Percentiles rank a stretch among this genome's conserved stretches.
These are phyloP conservation scores for Agrocybe praecox DNA, from an alignment of 768 basidiomycete species.

Conservation along the genomic window DNA sequence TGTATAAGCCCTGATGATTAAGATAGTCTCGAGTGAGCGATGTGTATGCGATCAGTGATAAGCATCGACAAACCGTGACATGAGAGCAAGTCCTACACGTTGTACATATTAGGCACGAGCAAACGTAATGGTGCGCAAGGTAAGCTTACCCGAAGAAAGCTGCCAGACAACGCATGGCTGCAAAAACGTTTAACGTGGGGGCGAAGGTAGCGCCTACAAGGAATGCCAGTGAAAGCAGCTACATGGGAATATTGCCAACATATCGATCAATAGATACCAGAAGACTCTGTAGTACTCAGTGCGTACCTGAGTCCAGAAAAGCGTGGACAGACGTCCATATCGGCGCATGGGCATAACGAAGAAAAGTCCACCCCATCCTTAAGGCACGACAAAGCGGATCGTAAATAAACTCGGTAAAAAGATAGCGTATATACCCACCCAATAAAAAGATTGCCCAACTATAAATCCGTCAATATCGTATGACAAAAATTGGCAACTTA, in stretches of 20 bases:
- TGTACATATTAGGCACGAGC: not conserved
- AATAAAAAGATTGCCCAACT: conserved; percentile 71
- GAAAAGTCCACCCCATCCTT: conserved; percentile 63
- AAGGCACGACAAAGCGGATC: too few relatives aligned
- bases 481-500: too few relatives aligned
- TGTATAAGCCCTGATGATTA: conserved; percentile 49
- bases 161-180: conserved; percentile 62
- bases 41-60: not conserved
- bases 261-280: too few relatives aligned
- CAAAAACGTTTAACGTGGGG: conserved; percentile 39
- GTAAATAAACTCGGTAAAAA: conserved; percentile 1
- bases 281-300: too few relatives aligned
- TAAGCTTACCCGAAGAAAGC: conserved; percentile 54
- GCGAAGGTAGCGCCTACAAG: conserved; percentile 30
- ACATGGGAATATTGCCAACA: too few relatives aligned
- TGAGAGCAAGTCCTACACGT: conserved; percentile 57
- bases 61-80: conserved; percentile 46
- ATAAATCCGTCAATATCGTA: too few relatives aligned
- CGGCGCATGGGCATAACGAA: conserved; percentile 66
- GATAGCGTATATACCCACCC: conserved; percentile 31
- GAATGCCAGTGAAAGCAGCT: conserved; percentile 9
- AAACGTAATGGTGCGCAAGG: not conserved
- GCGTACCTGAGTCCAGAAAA: conserved; percentile 78
- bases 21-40: not conserved
- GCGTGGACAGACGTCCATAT: conserved; percentile 62